Conservation (phyloP, 2,329 filamentous ascomycete species). For the Neofusicoccum laricinum region DNA sequence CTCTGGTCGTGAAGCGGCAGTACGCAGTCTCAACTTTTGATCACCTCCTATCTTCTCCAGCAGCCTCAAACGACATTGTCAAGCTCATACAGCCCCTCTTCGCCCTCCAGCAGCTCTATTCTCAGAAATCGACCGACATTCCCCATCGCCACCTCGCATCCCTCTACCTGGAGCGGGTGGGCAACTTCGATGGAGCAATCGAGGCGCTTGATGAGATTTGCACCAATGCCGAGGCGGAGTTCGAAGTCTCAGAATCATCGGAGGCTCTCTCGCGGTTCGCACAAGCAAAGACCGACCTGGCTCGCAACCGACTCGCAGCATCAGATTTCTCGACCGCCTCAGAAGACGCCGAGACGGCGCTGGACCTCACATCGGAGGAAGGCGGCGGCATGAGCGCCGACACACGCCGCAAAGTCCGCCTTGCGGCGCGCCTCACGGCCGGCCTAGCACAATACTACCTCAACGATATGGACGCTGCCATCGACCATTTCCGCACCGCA, state of each 20-base stretch:
- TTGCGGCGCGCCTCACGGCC: constrained; percentile 82
- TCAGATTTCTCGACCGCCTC: constrained; percentile 65
- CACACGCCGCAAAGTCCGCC: constrained; percentile 65
- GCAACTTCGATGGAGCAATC: constrained; percentile 64
- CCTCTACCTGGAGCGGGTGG: constrained; percentile 76
- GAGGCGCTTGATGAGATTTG: constrained; percentile 65
- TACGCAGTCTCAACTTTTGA: constrained; percentile 84
- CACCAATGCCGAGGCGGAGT: constrained; percentile 70
- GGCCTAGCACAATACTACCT: constrained; percentile 79
- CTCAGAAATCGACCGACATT: constrained; percentile 67
- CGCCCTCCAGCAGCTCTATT: constrained; percentile 76
- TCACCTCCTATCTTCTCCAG: constrained; percentile 61
- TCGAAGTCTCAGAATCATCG: constrained; percentile 77
- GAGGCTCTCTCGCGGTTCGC: constrained; percentile 73
- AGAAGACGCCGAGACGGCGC: constrained; percentile 75
- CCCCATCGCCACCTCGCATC: constrained; percentile 74
- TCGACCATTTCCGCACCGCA: constrained; percentile 76
- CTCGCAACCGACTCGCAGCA: constrained; percentile 74
- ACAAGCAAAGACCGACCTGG: constrained; percentile 80
- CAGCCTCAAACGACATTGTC: constrained; percentile 51
- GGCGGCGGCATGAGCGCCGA: constrained; percentile 64
- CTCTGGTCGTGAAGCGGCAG: constrained; percentile 69
- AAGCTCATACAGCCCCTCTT: constrained; percentile 82
- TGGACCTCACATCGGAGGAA: constrained; percentile 73
- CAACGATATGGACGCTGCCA: constrained; percentile 63